phyloP scores from a whole-genome alignment of 768 basidiomycete species.

The Pholiota molesta region DNA sequence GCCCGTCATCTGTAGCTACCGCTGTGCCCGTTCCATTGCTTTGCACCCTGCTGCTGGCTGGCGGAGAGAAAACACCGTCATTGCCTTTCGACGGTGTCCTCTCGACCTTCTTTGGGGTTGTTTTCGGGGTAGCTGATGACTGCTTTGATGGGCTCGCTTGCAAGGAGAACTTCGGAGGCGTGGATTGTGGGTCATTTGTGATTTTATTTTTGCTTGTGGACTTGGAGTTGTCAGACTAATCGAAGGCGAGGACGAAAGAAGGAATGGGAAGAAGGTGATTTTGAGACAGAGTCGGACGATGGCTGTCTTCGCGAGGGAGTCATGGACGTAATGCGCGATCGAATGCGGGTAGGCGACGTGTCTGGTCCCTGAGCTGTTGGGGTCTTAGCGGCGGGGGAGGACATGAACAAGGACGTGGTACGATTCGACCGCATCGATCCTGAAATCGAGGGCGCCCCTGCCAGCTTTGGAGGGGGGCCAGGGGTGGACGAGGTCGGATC shows the following conservation, averaged over 20 bases:
- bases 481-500: slow-evolving; percentile 29
- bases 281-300: slow-evolving; percentile 23
- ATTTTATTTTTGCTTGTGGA: slow-evolving; percentile 36
- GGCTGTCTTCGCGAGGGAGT: slow-evolving; percentile 32
- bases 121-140: slow-evolving; percentile 20
- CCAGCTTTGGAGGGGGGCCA: slow-evolving; percentile 24
- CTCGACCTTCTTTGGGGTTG: slow-evolving; percentile 25
- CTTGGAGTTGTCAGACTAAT: slow-evolving; percentile 44
- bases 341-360: slow-evolving; percentile 34
- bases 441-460: slow-evolving; percentile 24
- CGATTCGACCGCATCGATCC: slow-evolving; percentile 28
- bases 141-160: slow-evolving; percentile 25
- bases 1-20: slow-evolving; percentile 30
- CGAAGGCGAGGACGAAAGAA: slow-evolving; percentile 31
- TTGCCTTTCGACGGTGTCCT: slow-evolving; percentile 15
- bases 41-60: slow-evolving; percentile 21
- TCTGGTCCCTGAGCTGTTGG: slow-evolving; percentile 17
- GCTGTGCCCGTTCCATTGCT: slow-evolving; percentile 31
- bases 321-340: slow-evolving; percentile 48
- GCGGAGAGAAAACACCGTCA: slow-evolving; percentile 16
- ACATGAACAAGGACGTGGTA: slow-evolving; percentile 27
- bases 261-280: slow-evolving; percentile 29
- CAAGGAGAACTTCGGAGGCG: slow-evolving; percentile 33
- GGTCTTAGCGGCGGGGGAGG: slow-evolving; percentile 24
- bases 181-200: slow-evolving; percentile 31